Evolutionary conservation across 2,329 filamentous ascomycete species (phyloP).

Genomic region (Coniochaeta hoffmannii): DNA sequence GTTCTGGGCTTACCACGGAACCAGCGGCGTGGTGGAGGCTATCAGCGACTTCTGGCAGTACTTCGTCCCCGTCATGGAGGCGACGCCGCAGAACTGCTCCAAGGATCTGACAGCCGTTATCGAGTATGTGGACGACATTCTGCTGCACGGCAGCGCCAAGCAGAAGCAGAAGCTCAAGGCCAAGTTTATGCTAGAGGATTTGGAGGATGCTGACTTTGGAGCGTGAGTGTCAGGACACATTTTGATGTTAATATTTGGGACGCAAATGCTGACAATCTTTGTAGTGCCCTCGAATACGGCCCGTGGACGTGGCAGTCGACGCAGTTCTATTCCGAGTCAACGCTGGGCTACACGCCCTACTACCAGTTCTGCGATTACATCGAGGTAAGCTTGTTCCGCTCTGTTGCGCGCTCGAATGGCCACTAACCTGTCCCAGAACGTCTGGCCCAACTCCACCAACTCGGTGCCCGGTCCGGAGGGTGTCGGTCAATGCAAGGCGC

Average conservation of each 20-base stretch:
- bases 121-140: constrained; percentile 39
- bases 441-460: constrained; percentile 24
- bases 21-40: constrained; percentile 43
- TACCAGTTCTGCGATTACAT: constrained; percentile 38
- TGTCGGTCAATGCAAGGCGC: constrained; percentile 40
- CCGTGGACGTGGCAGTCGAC: constrained; percentile 51
- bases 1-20: constrained; percentile 48
- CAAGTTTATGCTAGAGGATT: constrained; percentile 34
- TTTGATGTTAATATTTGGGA: not conserved
- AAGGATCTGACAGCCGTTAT: constrained; percentile 40
- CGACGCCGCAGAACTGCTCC: constrained; percentile 47
- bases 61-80: constrained; percentile 41
- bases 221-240: constrained; percentile 1
- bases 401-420: constrained; percentile 13
- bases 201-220: constrained; percentile 34
- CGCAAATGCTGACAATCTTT: not conserved
- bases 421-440: constrained; percentile 15
- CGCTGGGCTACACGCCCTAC: constrained; percentile 32
- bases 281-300: constrained; percentile 41
- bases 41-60: constrained; percentile 45
- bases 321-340: constrained; percentile 11
- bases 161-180: constrained; percentile 36
- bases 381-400: constrained; percentile 16
- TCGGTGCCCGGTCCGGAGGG: constrained; percentile 36
- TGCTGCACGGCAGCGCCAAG: constrained; percentile 25